Percentiles rank a stretch among this genome's conserved stretches.
Evolutionary conservation across 306 rosid genomes (phyloP).

Genomic region (Echinosophora koreensis): DNA sequence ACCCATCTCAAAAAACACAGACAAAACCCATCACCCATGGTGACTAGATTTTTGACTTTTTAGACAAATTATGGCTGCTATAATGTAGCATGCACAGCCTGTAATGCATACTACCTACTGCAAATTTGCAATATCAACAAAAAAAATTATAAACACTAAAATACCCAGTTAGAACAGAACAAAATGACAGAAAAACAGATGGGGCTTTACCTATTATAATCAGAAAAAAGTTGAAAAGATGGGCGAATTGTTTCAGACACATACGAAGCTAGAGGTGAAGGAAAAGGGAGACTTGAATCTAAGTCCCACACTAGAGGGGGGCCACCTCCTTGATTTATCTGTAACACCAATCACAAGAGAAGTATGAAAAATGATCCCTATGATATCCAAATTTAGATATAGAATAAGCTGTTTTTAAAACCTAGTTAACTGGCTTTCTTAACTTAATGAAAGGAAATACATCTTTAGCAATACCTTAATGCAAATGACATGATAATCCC

Average conservation of each 20-base stretch:
- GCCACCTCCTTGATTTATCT: conserved; percentile 62
- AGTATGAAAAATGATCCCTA: conserved; percentile 42
- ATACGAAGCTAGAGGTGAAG: conserved; percentile 69
- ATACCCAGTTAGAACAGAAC: neutral
- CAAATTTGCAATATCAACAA: conserved; percentile 24
- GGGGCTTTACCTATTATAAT: conserved; percentile 66
- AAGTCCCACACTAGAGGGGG: conserved; percentile 80
- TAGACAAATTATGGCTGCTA: neutral
- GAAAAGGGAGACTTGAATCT: conserved; percentile 79
- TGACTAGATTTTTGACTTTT: conserved; percentile 25
- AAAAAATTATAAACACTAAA: conserved; percentile 22
- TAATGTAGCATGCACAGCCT: conserved; percentile 4
- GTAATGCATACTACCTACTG: conserved; percentile 32
- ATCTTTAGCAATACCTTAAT: conserved; percentile 62
- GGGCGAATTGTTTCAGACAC: conserved; percentile 73
- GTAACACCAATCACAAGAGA: conserved; percentile 45
- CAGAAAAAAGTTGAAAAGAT: conserved; percentile 69
- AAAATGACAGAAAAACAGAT: conserved; percentile 29
- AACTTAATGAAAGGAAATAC: conserved; percentile 34
- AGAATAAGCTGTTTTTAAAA: neutral
- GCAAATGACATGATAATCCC: conserved; percentile 96
- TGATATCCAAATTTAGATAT: conserved; percentile 30
- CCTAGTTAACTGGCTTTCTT: neutral
- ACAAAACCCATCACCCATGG: neutral
- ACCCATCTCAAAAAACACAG: conserved; percentile 4